phyloP scores from a whole-genome alignment of 768 basidiomycete species.

The Crepidotus variabilis region DNA sequence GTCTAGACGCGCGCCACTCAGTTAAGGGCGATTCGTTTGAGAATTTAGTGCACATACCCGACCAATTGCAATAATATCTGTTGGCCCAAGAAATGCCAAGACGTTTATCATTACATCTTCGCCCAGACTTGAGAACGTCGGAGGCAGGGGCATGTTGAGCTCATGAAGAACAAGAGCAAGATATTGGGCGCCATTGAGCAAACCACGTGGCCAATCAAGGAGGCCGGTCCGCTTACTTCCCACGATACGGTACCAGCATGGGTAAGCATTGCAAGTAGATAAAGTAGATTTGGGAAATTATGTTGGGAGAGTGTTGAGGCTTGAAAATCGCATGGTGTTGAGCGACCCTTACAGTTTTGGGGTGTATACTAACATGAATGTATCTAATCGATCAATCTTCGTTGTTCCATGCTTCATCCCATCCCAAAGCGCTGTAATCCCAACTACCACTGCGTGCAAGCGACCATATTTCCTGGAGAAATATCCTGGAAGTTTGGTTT shows the following conservation, averaged over 20 bases:
- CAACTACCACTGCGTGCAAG: too few relatives aligned
- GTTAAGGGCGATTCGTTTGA: not conserved
- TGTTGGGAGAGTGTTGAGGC: too few relatives aligned
- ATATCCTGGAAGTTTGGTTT: too few relatives aligned
- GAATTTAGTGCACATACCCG: not conserved
- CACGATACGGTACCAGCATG: too few relatives aligned
- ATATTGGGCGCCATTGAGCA: not conserved
- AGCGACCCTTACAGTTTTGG: too few relatives aligned
- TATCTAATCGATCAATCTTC: not conserved
- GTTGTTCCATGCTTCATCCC: constrained; percentile 56
- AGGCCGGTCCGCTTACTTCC: not conserved
- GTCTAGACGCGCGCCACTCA: not conserved
- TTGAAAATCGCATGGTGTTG: too few relatives aligned
- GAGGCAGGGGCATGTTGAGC: not conserved
- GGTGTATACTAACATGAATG: too few relatives aligned
- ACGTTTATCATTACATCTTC: not conserved
- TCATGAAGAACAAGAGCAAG: not conserved
- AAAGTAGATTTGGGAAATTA: too few relatives aligned
- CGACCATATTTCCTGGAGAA: too few relatives aligned
- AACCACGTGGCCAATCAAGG: too few relatives aligned
- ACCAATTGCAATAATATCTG: not conserved
- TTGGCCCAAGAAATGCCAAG: not conserved
- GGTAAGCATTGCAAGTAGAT: too few relatives aligned
- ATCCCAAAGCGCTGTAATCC: constrained; percentile 57
- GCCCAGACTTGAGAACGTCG: not conserved